Percentiles rank a stretch among this genome's conserved stretches.
Conservation (phyloP, 164 flowering plant genomes). For the Malania oleifera region DNA sequence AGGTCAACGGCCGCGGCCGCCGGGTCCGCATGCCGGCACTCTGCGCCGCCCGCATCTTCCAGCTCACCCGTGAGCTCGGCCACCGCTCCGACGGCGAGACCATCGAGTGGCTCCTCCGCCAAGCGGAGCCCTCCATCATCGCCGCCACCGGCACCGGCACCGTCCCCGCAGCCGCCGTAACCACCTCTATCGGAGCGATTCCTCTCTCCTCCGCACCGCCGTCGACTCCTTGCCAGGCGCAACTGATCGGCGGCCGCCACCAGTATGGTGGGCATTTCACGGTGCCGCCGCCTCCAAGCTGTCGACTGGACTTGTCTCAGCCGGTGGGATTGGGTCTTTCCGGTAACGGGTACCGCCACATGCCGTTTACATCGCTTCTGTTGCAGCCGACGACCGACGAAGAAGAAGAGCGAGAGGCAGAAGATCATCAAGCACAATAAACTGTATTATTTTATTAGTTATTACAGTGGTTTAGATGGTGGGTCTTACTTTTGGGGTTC, state of each 20-base stretch:
- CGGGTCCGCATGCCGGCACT: slow-evolving; percentile 54
- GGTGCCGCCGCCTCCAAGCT: slow-evolving; percentile 20
- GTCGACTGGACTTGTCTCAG: slow-evolving; percentile 37
- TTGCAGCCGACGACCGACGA: slow-evolving; percentile 38
- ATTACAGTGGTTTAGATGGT: too few relatives aligned
- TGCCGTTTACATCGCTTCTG: slow-evolving; percentile 62
- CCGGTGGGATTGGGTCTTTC: slow-evolving; percentile 25
- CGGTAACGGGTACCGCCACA: slow-evolving; percentile 32
- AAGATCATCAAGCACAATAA: slow-evolving; percentile 7
- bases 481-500: too few relatives aligned
- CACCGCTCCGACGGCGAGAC: slow-evolving; percentile 65
- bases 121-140: slow-evolving; percentile 56
- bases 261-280: slow-evolving; percentile 12
- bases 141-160: slow-evolving; percentile 58
- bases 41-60: slow-evolving; percentile 57
- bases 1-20: slow-evolving; percentile 59
- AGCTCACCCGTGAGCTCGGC: slow-evolving; percentile 64
- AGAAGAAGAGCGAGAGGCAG: slow-evolving; percentile 20
- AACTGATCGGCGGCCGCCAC: not conserved
- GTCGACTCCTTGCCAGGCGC: slow-evolving; percentile 14
- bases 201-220: slow-evolving; percentile 13
- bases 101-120: slow-evolving; percentile 62
- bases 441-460: not conserved
- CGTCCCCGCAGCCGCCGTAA: slow-evolving; percentile 20
- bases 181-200: slow-evolving; percentile 17